Conservation (phyloP, 2,329 filamentous ascomycete genomes). For the Kalaharituber pfeilii region DNA sequence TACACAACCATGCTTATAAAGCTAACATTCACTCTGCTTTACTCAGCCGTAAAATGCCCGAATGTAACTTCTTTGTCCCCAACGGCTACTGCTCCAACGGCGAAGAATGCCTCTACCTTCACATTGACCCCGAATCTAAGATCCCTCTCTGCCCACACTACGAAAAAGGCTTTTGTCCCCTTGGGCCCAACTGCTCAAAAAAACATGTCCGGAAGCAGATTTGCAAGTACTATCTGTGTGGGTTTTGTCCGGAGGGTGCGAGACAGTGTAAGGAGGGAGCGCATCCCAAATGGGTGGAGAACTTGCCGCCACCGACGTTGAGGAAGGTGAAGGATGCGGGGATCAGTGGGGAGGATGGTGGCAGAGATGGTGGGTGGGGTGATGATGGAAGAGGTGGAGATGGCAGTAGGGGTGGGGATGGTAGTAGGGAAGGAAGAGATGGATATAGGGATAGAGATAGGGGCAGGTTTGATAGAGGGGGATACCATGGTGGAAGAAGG, state of each 20-base stretch:
- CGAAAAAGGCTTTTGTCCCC: constrained; percentile 81
- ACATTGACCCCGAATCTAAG: constrained; percentile 68
- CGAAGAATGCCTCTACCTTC: constrained; percentile 86
- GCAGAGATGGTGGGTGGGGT: not conserved
- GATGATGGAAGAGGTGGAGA: not conserved
- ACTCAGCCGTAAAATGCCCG: constrained; percentile 65
- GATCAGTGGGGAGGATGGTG: not conserved
- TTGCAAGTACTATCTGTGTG: constrained; percentile 74
- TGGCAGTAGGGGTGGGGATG: constrained; percentile 34
- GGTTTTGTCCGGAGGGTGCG: constrained; percentile 76
- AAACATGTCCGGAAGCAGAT: constrained; percentile 69
- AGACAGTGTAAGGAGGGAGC: constrained; percentile 58
- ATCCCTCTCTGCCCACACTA: constrained; percentile 76
- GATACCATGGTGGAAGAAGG: constrained; percentile 1
- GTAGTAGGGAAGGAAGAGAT: constrained; percentile 24
- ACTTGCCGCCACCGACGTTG: constrained; percentile 43
- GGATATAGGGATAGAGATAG: not conserved
- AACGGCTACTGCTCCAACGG: constrained; percentile 93
- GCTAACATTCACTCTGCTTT: not conserved
- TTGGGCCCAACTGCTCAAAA: constrained; percentile 73
- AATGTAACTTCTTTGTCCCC: constrained; percentile 89
- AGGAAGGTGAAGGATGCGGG: constrained; percentile 47
- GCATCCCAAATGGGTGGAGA: constrained; percentile 60
- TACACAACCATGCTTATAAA: too few species aligned
- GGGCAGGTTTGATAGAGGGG: not conserved